Base-by-base conservation (phyloP, 257 asterid species). In the Thymus quinquecostatus region DNA sequence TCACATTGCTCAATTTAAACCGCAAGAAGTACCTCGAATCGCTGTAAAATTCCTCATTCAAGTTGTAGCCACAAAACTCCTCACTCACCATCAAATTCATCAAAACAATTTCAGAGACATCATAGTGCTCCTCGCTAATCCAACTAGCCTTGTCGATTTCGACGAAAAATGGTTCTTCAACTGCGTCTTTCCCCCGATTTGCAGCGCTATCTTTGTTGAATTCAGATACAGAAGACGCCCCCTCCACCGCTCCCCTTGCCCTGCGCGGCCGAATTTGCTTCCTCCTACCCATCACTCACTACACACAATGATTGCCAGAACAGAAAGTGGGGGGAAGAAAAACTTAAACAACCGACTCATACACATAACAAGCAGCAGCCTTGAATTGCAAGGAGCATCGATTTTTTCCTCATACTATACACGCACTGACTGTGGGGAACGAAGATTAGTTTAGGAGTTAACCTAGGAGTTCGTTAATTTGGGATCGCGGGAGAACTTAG, bases 251-350 rank as follows among this genome's bases (percentile, higher is more conserved):
- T 66, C 83, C 89, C 28, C 88, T 86, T 1, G 96, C 77, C 71
- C 97, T 88, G 59, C 71, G 93, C 2, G 98, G 99, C 81, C 90
- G 82, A 70, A 65, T 63, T 80, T 85, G 92, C 88, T 94, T 94
- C 91, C 74, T 86, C 60, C 99, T 82, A 70, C 96, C 98, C 98
- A 94, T 94, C 41, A 43, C 82, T 94, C 41, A 43, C 82, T 78
- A 72, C 73, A 64, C 73, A 69, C 12, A 28, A 50, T 65, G 54
- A 55, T 6, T 40, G 38, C 6, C 34, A 34, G 62, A 33, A 43
- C 66, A 61, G 7, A 21, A 21, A 21, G 21, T 21, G 21, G 53
- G 53, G 7, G 7, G 0, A 51, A 51, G 3, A 51, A 51, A 10
- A 61, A 5, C 45, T 33, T 8, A 36, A 71, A 74, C 66, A 48